Evolutionary conservation across 1,139 yeast species (phyloP).

Genomic region (Magnusiomyces tetraspermus): DNA sequence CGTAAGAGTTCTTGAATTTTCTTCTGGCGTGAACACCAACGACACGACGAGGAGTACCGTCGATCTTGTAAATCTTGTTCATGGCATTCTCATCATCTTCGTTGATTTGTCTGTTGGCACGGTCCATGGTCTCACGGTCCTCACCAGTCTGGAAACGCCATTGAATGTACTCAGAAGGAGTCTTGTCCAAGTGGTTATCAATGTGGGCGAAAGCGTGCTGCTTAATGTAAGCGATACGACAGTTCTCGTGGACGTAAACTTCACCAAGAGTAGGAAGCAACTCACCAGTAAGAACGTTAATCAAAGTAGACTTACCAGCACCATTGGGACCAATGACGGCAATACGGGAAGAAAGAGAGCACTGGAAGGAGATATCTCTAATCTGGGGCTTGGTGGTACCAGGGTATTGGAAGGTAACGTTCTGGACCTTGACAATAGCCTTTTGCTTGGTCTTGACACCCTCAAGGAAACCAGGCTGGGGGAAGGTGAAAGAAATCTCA

Average conservation of each 20-base stretch:
- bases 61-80: slow-evolving; percentile 99
- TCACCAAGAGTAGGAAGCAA: slow-evolving; percentile 96
- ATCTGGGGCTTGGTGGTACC: slow-evolving; percentile 97
- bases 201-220: slow-evolving; percentile 99
- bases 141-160: slow-evolving; percentile 99
- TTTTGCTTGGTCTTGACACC: slow-evolving; percentile 99
- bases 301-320: slow-evolving; percentile 99
- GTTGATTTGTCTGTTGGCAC: slow-evolving; percentile 98
- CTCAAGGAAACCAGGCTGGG: slow-evolving; percentile 99
- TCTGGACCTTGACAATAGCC: slow-evolving; percentile 95
- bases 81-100: slow-evolving; percentile 95
- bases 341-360: slow-evolving; percentile 97
- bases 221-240: slow-evolving; percentile 99
- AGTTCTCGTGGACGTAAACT: slow-evolving; percentile 98
- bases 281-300: slow-evolving; percentile 98
- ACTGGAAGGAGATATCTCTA: slow-evolving; percentile 85
- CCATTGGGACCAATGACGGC: slow-evolving; percentile 99
- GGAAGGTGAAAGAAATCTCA: slow-evolving; percentile 91
- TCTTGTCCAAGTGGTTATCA: slow-evolving; percentile 96
- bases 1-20: slow-evolving; percentile 99
- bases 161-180: slow-evolving; percentile 99
- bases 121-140: slow-evolving; percentile 99
- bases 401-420: slow-evolving; percentile 98
- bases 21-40: slow-evolving; percentile 93
- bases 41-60: slow-evolving; percentile 97